Conservation (phyloP, 2,329 filamentous ascomycete genomes). For the Colletotrichum costaricense region DNA sequence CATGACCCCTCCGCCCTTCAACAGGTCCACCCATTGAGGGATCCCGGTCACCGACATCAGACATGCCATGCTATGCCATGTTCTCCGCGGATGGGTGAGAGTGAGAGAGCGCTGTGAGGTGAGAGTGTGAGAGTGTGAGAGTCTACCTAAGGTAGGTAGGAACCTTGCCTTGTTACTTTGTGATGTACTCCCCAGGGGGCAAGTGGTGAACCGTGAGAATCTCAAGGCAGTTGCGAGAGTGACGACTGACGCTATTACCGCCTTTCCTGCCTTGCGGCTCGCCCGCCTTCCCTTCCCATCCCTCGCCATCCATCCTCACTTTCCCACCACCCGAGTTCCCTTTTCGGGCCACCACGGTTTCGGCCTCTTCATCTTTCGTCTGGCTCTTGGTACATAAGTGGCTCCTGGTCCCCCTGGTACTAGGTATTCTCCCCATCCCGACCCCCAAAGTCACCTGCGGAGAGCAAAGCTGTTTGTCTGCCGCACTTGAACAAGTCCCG, state of each 20-base stretch:
- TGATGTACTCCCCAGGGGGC: not conserved
- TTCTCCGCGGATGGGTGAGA: not conserved
- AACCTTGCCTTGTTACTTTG: no score
- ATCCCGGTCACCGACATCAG: conserved; percentile 11
- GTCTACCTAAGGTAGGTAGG: no score
- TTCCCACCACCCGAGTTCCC: conserved; percentile 1
- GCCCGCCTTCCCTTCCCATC: conserved; percentile 10
- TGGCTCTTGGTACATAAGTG: conserved; percentile 33
- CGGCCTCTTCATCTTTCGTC: conserved; percentile 3
- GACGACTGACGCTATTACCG: conserved; percentile 26
- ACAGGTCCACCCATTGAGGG: not conserved
- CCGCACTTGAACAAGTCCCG: conserved; percentile 11
- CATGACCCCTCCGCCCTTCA: not conserved
- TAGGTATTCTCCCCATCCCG: not conserved
- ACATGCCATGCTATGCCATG: not conserved
- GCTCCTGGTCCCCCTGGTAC: conserved; percentile 11
- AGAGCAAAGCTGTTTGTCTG: conserved; percentile 23
- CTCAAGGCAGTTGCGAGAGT: conserved; percentile 9
- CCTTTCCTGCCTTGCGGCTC: conserved; percentile 24
- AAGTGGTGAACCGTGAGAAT: not conserved
- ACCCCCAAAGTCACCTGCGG: conserved; percentile 29
- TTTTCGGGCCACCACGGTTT: conserved; percentile 26
- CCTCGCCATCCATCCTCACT: conserved; percentile 4
- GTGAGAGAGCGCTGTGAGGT: no score
- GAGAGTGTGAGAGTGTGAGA: no score